Evolutionary conservation across 2,329 filamentous ascomycete species (phyloP).

Genomic region (Aspergillus hortae): DNA sequence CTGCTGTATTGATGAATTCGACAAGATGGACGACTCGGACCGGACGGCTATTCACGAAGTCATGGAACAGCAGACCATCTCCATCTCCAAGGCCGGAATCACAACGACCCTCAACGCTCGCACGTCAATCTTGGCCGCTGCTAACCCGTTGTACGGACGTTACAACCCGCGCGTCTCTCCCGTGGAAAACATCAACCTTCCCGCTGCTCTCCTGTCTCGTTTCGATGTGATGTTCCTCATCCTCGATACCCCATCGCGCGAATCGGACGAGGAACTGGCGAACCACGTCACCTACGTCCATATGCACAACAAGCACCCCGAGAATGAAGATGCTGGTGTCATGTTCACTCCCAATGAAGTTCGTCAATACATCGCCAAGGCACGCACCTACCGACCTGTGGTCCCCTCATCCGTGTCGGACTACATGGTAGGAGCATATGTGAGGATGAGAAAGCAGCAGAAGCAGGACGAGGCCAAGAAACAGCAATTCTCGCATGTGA

Average conservation of each 20-base stretch:
- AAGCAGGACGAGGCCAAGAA: conserved; percentile 86
- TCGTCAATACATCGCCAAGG: conserved; percentile 90
- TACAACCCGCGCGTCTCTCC: conserved; percentile 98
- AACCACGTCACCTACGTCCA: conserved; percentile 95
- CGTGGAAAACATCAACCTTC: conserved; percentile 98
- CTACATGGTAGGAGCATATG: conserved; percentile 96
- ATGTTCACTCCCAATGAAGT: conserved; percentile 92
- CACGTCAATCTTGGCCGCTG: conserved; percentile 91
- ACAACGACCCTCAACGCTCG: conserved; percentile 95
- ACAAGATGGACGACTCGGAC: conserved; percentile 79
- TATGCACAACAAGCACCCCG: conserved; percentile 92
- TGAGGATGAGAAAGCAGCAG: conserved; percentile 87
- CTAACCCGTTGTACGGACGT: conserved; percentile 94
- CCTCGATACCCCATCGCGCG: conserved; percentile 86
- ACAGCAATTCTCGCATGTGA: conserved; percentile 91
- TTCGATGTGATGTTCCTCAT: conserved; percentile 97
- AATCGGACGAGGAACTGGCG: conserved; percentile 87
- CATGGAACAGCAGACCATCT: conserved; percentile 85
- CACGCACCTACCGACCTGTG: conserved; percentile 80
- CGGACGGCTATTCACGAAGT: conserved; percentile 81
- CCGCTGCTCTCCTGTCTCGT: conserved; percentile 92
- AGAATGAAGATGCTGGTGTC: conserved; percentile 63
- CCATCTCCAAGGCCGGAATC: conserved; percentile 86
- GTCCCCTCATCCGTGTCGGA: conserved; percentile 84
- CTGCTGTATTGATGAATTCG: conserved; percentile 81